Conservation (phyloP, 129 eudicot genomes). For the Rutidosis leptorrhynchoides region DNA sequence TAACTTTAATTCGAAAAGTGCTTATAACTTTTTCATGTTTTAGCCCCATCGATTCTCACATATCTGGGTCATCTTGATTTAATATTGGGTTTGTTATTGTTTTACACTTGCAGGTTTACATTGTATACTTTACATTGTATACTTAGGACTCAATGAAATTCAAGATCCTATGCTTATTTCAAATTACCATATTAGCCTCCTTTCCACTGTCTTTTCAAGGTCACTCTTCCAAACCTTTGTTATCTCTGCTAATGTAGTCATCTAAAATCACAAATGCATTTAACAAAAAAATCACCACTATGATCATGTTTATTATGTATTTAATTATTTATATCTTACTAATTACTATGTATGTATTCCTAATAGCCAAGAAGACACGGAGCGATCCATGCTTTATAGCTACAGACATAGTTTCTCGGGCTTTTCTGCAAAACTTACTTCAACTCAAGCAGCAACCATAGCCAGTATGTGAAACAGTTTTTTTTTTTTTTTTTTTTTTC, state of each 20-base stretch:
- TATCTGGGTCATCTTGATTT: conserved; percentile 28
- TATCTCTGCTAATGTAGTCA: not conserved
- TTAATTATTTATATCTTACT: not conserved
- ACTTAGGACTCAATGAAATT: conserved; percentile 50
- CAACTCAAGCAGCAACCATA: conserved; percentile 62
- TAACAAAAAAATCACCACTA: not conserved
- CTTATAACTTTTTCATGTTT: conserved; percentile 19
- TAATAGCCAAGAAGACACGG: conserved; percentile 57
- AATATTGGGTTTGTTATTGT: conserved; percentile 5
- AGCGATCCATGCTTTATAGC: conserved; percentile 59
- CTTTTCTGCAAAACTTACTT: conserved; percentile 60
- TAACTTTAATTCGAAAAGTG: conserved; percentile 30
- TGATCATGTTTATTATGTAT: too few relatives aligned
- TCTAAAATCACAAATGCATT: conserved; percentile 2
- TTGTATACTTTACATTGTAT: conserved; percentile 76
- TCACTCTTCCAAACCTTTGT: conserved; percentile 7
- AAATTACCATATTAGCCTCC: conserved; percentile 50
- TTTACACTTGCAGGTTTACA: conserved; percentile 53
- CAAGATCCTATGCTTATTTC: conserved; percentile 58
- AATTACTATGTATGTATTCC: too few relatives aligned
- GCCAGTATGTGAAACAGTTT: conserved; percentile 37
- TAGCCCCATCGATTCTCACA: conserved; percentile 26
- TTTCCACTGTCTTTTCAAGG: conserved; percentile 54
- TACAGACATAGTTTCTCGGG: conserved; percentile 82
- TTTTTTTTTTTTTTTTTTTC: not conserved